Evolutionary conservation across 2,329 filamentous ascomycete genomes (phyloP), one percentile per base, ranked within the genome.

Genomic region (Fusarium sp.): DNA sequence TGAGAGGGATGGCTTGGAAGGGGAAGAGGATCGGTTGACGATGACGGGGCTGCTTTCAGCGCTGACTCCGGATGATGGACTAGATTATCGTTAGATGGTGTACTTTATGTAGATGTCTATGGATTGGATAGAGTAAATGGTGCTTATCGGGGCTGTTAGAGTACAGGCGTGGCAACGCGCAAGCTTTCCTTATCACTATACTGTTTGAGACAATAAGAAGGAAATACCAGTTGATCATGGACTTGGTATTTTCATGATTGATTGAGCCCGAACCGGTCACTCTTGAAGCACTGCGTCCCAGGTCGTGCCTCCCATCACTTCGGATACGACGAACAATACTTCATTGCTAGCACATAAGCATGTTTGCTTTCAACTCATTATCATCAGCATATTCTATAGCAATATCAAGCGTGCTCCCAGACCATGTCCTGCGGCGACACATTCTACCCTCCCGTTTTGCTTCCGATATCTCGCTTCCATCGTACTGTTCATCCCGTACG

Each of bases 401-500:
- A 47, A 37, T 19, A 39, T 49, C 32, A 61, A 46, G 32, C 25
- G 64, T 45, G 39, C 47, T 52, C 17, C 42, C 38, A 53, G 36
- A 47, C 32, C 38, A 45, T 35, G 37, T 49, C 39, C 10, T n/a
- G 19, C 21, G n/a, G 35, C 33, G 41, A 35, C 46, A 49, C 23
- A 32, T 37, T 39, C 11, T 48, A 9, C 21, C 39, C 36, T 51
- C 38, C 42, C 35, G 15, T 63, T 53, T 54, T 67, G 46, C 29
- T 14, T 17, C 15, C 46, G 41, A 56, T 66, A 50, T 57, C 50
- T 46, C 49, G 31, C 43, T 43, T 45, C 19, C 49, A 43, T 38
- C 39, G 31, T 56, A 32, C 55, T 46, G 23, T 55, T 31, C 57
- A 44, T 51, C 23, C 49, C 45, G 50, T 66, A 49, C 59, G 55